Evolutionary conservation across 352 stramenopile genomes (phyloP), one percentile per base, ranked within the genome.

Genomic region (Pythium vanterpoolii): DNA sequence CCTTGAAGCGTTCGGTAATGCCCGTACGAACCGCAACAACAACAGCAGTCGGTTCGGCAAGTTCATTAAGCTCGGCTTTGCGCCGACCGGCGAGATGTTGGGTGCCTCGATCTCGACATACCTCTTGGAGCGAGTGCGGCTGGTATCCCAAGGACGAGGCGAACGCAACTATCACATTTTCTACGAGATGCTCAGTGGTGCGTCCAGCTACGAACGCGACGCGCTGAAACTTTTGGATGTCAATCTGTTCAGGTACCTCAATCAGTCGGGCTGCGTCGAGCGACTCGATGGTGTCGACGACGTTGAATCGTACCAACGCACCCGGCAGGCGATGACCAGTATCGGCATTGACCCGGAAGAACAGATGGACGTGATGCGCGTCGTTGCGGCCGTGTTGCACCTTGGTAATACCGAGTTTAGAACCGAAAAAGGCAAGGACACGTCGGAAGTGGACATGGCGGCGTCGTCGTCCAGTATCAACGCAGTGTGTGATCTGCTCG

Each of bases 111-210:
- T 95, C 51, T 88, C 82, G 11, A 98, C 95, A 14, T 99, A 99
- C 52, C 66, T 99, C 23, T 68, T 99, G 5, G 96, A 99, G 69
- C 97, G 98, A 52, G 93, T 98, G 10, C 83, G 96, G 16, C 72
- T 99, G 4, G 89, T 99, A 26, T 91, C 83, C 2, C 94, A 98
- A 42, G 82, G 79, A 36, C 84, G 94, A n/a, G 91, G 90, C 6
- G 97, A 99, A 65, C 89, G 97, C 28, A 98, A 97, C 56, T 99
- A 98, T 71, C 97, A 99, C 66, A 96, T 98, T 56, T 99, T 99
- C 60, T 99, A 99, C 67, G 95, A 99, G 69, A 77, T 98, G 59
- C 79, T 86, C 63, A 69, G 74, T n/a, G 93, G 93, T 14, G 84
- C 81, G 2, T 89, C 73, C 2, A 68, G 51, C 18, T 61, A 70